Evolutionary conservation across 2,329 filamentous ascomycete species (phyloP).

Genomic region (Calonectria multiphialidica): DNA sequence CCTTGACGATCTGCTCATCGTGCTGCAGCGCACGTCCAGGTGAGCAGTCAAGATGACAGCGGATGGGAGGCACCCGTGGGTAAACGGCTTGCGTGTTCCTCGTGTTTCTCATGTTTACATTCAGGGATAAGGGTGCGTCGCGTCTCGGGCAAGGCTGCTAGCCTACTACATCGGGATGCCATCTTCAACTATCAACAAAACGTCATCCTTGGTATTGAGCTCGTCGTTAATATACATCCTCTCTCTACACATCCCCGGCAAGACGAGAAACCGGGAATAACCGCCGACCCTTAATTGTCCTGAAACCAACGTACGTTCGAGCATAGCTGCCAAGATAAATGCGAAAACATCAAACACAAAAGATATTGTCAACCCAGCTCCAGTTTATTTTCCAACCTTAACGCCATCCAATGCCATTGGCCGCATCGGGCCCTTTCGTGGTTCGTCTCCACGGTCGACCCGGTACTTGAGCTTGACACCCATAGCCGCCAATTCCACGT

Average conservation of each 20-base stretch:
- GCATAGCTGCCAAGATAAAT: constrained; percentile 33
- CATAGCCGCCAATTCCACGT: constrained; percentile 97
- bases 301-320: constrained; percentile 11
- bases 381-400: constrained; percentile 44
- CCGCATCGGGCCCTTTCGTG: constrained; percentile 64
- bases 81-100: not conserved
- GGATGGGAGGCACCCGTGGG: not conserved
- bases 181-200: not conserved
- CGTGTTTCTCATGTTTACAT: not conserved
- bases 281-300: not conserved
- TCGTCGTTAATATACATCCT: constrained; percentile 28
- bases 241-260: not conserved
- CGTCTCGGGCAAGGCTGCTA: not conserved
- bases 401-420: constrained; percentile 50
- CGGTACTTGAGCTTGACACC: constrained; percentile 92
- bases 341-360: constrained; percentile 29
- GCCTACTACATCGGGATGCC: not conserved
- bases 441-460: constrained; percentile 73
- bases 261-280: constrained; percentile 7
- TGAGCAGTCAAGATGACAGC: not conserved
- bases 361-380: constrained; percentile 17
- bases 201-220: constrained; percentile 18
- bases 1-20: not conserved
- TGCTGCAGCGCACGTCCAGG: not conserved
- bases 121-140: not conserved